Base-by-base conservation (phyloP, 2,329 filamentous ascomycete genomes). In the Xylariaceae sp. region DNA sequence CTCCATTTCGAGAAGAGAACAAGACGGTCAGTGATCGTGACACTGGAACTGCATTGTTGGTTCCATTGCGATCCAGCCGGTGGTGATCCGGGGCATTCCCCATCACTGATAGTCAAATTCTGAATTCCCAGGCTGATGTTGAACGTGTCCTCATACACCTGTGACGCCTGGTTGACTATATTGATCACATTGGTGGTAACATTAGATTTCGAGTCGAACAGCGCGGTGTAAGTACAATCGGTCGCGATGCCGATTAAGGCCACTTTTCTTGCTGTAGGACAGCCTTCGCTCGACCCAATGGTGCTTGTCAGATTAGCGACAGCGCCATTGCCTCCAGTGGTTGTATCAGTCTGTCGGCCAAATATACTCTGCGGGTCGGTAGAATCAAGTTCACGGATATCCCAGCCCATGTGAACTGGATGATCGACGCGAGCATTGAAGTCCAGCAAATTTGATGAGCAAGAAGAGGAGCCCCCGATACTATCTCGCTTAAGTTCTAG, bases 91-190 rank as follows among this genome's bases (percentile, higher is more conserved):
- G 93, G 90, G 65, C 94, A 99, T n/a, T 76, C 75, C 4, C 79
- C 71, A 42, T 89, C 83, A 51, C 83, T 89, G 55, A 97, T 82
- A 31, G 90, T 88, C 48, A 99, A 72, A 65, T 96, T 96, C 60
- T 87, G 84, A 54, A 99, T 83, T 41, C 91, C 94, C 34, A 99
- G 83, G 0, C 92, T 93, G 63, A 99, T 93, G 71, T 97, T 97
- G 75, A 99, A 97, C 7, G 89, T 89, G 61, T 79, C 83, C 69
- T 99, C 94, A 66, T 94, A 99, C 10, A 97, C 74, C 56, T 85
- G 82, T 1, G 93, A 97, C 1, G 94, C 94, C 42, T 84, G 78
- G 72, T 96, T 97, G 68, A 99, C 88, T 66, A 90, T 79, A 47
- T 76, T 78, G 62, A 99, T 91, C 56, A 99, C 81, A 67, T 94